A percentile compares a stretch with the other conserved stretches of the same genome.
These are phyloP conservation scores for Eucalyptus sideroxylon DNA, from an alignment of 345 rosid species.

Conservation along the genomic window DNA sequence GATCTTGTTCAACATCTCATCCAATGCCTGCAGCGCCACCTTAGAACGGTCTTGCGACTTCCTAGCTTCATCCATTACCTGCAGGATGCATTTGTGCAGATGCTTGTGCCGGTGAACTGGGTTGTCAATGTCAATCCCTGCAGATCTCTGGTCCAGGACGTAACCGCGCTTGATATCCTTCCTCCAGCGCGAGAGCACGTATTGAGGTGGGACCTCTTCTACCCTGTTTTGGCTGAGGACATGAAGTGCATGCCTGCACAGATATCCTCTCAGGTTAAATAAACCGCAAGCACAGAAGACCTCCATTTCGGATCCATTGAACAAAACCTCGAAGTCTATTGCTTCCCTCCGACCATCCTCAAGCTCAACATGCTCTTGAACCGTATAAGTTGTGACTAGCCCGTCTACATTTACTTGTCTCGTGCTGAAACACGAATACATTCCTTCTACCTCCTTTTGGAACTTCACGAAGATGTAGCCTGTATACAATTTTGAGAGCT, in stretches of 20 bases:
- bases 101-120: conserved; percentile 61
- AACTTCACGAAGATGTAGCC: conserved; percentile 53
- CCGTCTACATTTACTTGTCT: conserved; percentile 45
- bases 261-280: conserved; percentile 65
- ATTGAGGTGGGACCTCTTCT: conserved; percentile 62
- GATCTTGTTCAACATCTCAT: conserved; percentile 53
- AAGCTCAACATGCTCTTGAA: conserved; percentile 39
- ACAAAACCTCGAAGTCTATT: conserved; percentile 51
- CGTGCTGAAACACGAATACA: conserved; percentile 55
- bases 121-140: conserved; percentile 29
- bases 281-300: conserved; percentile 67
- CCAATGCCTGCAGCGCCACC: conserved; percentile 63
- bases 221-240: conserved; percentile 54
- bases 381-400: conserved; percentile 29
- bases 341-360: conserved; percentile 30
- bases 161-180: conserved; percentile 56
- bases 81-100: conserved; percentile 64
- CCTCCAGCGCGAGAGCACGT: conserved; percentile 60
- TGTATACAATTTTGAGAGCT: conserved; percentile 66
- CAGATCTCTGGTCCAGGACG: conserved; percentile 34
- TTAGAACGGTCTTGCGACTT: conserved; percentile 52
- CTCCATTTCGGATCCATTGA: conserved; percentile 41
- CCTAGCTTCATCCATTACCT: conserved; percentile 82
- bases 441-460: conserved; percentile 58
- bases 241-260: conserved; percentile 58